These are phyloP conservation scores for Ogataea henricii DNA, from an alignment of 805 yeast species.

Conservation along the genomic window DNA sequence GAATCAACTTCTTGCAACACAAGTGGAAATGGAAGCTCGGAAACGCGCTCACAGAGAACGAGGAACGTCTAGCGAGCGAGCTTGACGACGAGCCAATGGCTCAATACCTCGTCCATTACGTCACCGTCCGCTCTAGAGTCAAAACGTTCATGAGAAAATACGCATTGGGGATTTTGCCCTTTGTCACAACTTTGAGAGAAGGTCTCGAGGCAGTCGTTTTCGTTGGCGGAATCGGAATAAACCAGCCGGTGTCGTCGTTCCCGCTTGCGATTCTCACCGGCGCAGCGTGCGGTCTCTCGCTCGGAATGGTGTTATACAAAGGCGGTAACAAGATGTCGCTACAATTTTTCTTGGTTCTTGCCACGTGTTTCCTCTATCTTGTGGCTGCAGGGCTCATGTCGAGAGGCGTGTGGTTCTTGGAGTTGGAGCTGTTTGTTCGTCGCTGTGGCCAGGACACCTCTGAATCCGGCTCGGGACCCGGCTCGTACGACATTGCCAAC, in stretches of 20 bases:
- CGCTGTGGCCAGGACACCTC: slow-evolving; percentile 83
- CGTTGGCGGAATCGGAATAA: slow-evolving; percentile 83
- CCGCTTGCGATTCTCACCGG: slow-evolving; percentile 67
- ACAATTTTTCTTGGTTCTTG: slow-evolving; percentile 68
- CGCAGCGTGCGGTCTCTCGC: slow-evolving; percentile 53
- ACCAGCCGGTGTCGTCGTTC: slow-evolving; percentile 64
- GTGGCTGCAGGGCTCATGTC: slow-evolving; percentile 88
- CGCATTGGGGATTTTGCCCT: slow-evolving; percentile 74
- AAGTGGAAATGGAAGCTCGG: slow-evolving; percentile 69
- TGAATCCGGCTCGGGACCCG: slow-evolving; percentile 92
- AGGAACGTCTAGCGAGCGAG: slow-evolving; percentile 18
- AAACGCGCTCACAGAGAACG: slow-evolving; percentile 27
- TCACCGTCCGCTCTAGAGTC: slow-evolving; percentile 25
- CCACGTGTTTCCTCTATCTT: slow-evolving; percentile 78
- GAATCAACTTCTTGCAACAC: slow-evolving; percentile 78
- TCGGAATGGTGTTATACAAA: slow-evolving; percentile 69
- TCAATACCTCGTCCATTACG: slow-evolving; percentile 13
- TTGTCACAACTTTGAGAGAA: slow-evolving; percentile 84
- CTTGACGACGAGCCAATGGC: slow-evolving; percentile 23
- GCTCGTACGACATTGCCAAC: slow-evolving; percentile 76
- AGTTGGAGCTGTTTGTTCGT: slow-evolving; percentile 72
- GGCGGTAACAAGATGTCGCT: slow-evolving; percentile 80
- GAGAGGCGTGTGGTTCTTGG: slow-evolving; percentile 89
- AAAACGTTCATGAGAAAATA: slow-evolving; percentile 54
- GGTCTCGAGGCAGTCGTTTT: slow-evolving; percentile 92